Conservation (phyloP, 306 rosid genomes). For the Ormosia emarginata region DNA sequence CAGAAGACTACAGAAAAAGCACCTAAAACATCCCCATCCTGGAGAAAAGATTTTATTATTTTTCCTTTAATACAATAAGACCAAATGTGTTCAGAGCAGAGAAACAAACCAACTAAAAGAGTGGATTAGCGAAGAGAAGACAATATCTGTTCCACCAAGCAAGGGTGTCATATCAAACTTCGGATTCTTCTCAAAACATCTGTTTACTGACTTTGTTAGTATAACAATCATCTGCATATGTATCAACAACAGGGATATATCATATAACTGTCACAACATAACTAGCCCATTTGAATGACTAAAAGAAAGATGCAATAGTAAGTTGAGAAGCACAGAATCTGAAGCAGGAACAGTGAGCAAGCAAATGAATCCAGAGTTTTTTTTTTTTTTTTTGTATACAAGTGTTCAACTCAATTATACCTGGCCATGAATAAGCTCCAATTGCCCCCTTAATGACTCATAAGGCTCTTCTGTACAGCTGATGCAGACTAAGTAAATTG, state of each 20-base stretch:
- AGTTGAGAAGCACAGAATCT: slow-evolving; percentile 3
- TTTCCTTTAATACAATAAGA: background rate
- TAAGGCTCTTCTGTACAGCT: slow-evolving; percentile 95
- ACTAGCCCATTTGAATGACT: slow-evolving; percentile 1
- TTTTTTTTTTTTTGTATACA: background rate
- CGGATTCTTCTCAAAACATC: slow-evolving; percentile 96
- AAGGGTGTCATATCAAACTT: slow-evolving; percentile 96
- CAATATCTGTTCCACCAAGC: slow-evolving; percentile 96
- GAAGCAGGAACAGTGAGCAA: slow-evolving; percentile 15
- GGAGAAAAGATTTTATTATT: background rate
- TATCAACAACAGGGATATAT: slow-evolving; percentile 20
- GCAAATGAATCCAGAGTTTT: background rate
- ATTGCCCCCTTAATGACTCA: slow-evolving; percentile 74
- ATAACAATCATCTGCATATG: slow-evolving; percentile 90
- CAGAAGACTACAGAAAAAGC: background rate
- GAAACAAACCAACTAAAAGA: slow-evolving; percentile 91
- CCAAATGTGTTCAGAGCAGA: slow-evolving; percentile 16
- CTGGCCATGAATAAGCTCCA: slow-evolving; percentile 92
- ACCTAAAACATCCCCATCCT: background rate
- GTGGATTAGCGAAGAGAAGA: slow-evolving; percentile 94
- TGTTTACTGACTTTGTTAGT: slow-evolving; percentile 85
- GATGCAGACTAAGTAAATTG: slow-evolving; percentile 93
- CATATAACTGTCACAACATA: slow-evolving; percentile 16
- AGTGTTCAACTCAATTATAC: slow-evolving; percentile 43
- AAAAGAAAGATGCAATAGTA: background rate